These are phyloP conservation scores for Heracleum sosnowskyi DNA, from an alignment of 129 eudicot genomes.

Conservation along the genomic window DNA sequence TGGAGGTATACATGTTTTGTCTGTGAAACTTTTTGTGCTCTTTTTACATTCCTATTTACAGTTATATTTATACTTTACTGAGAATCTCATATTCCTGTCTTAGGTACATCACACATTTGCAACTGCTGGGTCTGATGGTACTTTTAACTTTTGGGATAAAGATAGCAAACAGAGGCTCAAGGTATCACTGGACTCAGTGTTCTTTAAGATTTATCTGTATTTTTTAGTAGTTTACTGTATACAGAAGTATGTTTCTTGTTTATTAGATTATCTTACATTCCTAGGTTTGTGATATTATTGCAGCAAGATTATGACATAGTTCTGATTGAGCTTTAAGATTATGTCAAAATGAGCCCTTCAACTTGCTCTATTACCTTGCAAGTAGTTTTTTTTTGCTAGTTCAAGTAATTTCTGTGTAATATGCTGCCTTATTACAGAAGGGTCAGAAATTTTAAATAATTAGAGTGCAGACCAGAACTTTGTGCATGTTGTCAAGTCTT, in stretches of 20 bases:
- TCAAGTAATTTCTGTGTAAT: background rate
- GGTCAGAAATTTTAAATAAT: background rate
- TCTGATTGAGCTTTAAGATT: background rate
- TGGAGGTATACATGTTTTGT: background rate
- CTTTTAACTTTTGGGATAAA: conserved; percentile 92
- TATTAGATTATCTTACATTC: background rate
- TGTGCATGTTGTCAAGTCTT: background rate
- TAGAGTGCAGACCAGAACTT: background rate
- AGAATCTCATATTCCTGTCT: conserved; percentile 10
- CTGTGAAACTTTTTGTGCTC: background rate
- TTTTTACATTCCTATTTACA: background rate
- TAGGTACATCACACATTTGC: conserved; percentile 90
- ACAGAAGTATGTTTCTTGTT: background rate
- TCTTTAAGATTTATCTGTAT: background rate
- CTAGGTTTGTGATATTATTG: background rate
- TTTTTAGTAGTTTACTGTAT: background rate
- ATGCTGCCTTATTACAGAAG: background rate
- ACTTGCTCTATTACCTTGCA: background rate
- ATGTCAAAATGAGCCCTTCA: background rate
- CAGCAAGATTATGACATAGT: background rate
- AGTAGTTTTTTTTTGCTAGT: background rate
- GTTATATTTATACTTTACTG: background rate
- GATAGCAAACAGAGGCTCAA: conserved; percentile 95
- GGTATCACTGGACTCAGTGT: conserved; percentile 29
- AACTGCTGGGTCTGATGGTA: conserved; percentile 96